Evolutionary conservation across 768 basidiomycete species (phyloP).

Genomic region (Cystobasidium ongulense): DNA sequence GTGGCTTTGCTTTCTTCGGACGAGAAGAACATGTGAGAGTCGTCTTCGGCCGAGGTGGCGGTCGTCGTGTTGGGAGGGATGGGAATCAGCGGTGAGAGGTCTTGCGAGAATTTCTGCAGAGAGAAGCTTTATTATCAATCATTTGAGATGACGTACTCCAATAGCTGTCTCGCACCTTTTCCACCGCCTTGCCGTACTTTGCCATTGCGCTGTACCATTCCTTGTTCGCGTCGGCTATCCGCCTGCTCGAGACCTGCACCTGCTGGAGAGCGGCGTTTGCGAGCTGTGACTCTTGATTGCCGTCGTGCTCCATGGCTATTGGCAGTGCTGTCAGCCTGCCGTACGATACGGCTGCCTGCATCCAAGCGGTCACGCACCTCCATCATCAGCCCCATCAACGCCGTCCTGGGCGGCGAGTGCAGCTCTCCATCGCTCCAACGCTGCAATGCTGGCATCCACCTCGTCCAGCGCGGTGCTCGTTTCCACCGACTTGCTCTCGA

Average conservation of each 20-base stretch:
- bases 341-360: neutral
- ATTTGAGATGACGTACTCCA: too few relatives aligned
- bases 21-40: constrained; percentile 36
- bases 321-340: neutral
- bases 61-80: constrained; percentile 12
- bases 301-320: neutral
- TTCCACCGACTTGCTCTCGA: constrained; percentile 6
- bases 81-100: constrained; percentile 47
- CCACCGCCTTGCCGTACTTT: constrained; percentile 73
- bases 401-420: neutral
- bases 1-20: constrained; percentile 18
- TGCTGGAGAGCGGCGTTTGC: neutral
- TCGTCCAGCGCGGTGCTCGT: neutral
- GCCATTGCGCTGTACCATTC: constrained; percentile 71
- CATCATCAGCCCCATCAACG: neutral
- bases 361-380: neutral
- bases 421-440: constrained; percentile 24
- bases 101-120: constrained; percentile 55
- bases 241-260: constrained; percentile 10
- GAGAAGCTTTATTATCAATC: neutral
- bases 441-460: constrained; percentile 13
- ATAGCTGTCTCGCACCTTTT: constrained; percentile 59
- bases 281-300: neutral
- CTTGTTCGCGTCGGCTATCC: constrained; percentile 72
- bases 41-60: constrained; percentile 14